A percentile compares a stretch with the other conserved stretches of the same genome.
Conservation (phyloP, 495 filamentous ascomycete genomes). For the Penicillium roqueforti region DNA sequence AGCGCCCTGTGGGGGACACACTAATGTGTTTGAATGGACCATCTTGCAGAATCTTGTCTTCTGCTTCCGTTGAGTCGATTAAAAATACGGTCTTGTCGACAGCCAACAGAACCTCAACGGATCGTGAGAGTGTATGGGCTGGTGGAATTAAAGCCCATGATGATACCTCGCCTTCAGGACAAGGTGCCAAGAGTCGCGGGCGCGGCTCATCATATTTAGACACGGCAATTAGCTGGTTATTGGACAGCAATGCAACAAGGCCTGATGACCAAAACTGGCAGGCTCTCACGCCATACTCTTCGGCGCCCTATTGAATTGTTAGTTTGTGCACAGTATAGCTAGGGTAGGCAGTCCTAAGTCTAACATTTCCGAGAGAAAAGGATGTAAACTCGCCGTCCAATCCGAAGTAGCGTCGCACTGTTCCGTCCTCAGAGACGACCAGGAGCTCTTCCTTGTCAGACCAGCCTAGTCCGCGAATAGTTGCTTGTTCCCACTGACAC, state of each 20-base stretch:
- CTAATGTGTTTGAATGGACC: conserved; percentile 88
- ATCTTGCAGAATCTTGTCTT: conserved; percentile 83
- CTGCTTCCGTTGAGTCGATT: conserved; percentile 81
- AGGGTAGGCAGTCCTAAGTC: background rate
- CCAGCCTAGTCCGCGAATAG: conserved; percentile 89
- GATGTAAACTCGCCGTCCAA: conserved; percentile 91
- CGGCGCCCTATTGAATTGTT: conserved; percentile 57
- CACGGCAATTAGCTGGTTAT: conserved; percentile 84
- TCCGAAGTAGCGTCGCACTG: conserved; percentile 86
- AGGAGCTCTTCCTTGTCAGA: conserved; percentile 94
- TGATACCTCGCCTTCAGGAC: conserved; percentile 73
- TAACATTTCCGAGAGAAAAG: conserved; percentile 86
- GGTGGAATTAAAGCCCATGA: conserved; percentile 91
- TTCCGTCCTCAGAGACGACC: conserved; percentile 83
- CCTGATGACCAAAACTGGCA: conserved; percentile 90
- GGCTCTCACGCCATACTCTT: conserved; percentile 77
- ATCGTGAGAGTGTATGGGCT: conserved; percentile 84
- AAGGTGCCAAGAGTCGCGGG: conserved; percentile 73
- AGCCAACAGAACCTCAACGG: conserved; percentile 88
- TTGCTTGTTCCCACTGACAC: conserved; percentile 83
- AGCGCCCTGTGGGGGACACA: conserved; percentile 86
- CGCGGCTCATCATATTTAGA: conserved; percentile 87
- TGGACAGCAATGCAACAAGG: conserved; percentile 87
- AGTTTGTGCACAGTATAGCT: conserved; percentile 1
- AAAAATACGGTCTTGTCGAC: conserved; percentile 81